Evolutionary conservation across 805 yeast species (phyloP).

Genomic region (Myxozyma lipomycoides): DNA sequence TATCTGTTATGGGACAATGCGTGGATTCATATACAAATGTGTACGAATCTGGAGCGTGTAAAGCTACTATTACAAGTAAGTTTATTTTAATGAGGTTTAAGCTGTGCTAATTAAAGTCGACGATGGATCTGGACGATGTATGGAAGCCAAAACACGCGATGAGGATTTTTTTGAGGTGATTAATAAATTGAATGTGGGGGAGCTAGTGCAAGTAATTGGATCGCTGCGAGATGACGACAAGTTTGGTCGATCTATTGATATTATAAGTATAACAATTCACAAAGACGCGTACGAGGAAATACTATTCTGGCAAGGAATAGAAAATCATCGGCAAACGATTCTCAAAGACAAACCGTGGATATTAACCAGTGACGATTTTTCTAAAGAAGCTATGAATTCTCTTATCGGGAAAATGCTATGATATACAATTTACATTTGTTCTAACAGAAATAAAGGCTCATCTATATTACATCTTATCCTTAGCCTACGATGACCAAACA

Average conservation of each 20-base stretch:
- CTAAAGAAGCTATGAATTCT: background rate
- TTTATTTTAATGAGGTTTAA: background rate
- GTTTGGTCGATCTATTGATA: background rate
- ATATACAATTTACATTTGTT: background rate
- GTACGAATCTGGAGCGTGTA: background rate
- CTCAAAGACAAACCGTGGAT: slow-evolving; percentile 2
- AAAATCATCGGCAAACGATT: background rate
- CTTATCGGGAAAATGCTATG: background rate
- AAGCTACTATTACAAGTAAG: background rate
- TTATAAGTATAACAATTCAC: background rate
- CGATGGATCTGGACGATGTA: slow-evolving; percentile 7
- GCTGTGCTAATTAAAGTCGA: slow-evolving; percentile 1
- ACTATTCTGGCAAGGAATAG: background rate
- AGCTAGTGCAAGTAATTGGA: slow-evolving; percentile 1
- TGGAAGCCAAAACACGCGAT: background rate
- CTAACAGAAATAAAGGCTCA: too few species aligned
- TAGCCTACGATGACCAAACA: too few species aligned
- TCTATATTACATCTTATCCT: too few species aligned
- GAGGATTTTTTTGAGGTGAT: background rate
- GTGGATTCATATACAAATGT: too few species aligned
- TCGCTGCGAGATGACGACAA: background rate
- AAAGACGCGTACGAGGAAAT: slow-evolving; percentile 1
- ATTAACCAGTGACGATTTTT: background rate
- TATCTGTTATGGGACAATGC: slow-evolving; percentile 11
- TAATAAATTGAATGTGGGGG: background rate